Evolutionary conservation across 2,329 filamentous ascomycete genomes (phyloP), one percentile per base, ranked within the genome.

Genomic region (Colletotrichum sp.): DNA sequence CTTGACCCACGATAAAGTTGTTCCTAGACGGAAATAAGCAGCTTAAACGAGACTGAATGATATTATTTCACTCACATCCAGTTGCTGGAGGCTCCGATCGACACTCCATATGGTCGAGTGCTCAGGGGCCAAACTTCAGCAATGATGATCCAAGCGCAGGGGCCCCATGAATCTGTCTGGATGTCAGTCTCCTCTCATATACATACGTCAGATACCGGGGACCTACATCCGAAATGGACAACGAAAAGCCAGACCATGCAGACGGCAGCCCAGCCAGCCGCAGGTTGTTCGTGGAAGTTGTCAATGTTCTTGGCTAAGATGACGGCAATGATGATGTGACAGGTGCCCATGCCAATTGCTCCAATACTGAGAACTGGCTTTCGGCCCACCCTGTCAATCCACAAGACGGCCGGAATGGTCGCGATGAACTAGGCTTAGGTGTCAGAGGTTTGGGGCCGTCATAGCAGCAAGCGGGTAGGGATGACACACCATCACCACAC

Each of bases 181-280:
- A 6, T 3, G 48, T 73, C 5, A 70, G 65, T 52, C 12, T 15
- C 8, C 5, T 21, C 12, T 1, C 24, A 12, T 2, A 63, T 21
- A 13, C 18, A 16, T 3, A 0, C 10, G 38, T n/a, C 1, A 21
- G n/a, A 21, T 13, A 21, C 3, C 1, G 21, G 30, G 1, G 12
- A 36, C 68, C 60, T 32, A 72, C 72, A 95, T 34, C 93, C 94
- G 80, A 96, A 96, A 83, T 94, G 90, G 34, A 94, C 86, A 32
- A 94, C 92, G 78, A 94, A 95, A 0, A 96, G 87, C 93, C 94
- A 95, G 10, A 94, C 91, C 90, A 94, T 93, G 68, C 82, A 85
- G 3, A 89, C 87, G 8, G 89, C 93, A 0, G 93, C 94, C 94
- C 94, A 96, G 2, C 94, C 94, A 0, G 93, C 79, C 3, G 76